Conservation (phyloP, 108 stramenopile species). For the Skeletonema potamos region DNA sequence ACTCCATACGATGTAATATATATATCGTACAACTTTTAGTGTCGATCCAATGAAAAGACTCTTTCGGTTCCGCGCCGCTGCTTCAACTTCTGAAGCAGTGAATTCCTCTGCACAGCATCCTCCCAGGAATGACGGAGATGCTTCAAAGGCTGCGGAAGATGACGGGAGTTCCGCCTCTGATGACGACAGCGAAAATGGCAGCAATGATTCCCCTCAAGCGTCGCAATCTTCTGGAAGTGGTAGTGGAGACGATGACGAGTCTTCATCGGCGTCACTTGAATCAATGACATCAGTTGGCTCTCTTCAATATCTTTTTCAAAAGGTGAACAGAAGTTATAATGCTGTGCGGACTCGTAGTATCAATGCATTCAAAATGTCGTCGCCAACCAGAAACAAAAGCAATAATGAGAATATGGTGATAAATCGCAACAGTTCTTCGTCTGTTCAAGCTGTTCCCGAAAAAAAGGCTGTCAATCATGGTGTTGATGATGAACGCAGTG, state of each 20-base stretch:
- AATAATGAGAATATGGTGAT: background rate
- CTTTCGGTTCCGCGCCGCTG: background rate
- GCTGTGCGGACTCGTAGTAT: background rate
- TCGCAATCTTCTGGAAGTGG: background rate
- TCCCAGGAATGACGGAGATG: conserved; percentile 1
- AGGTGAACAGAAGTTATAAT: background rate
- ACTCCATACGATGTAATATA: no score
- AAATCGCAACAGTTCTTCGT: background rate
- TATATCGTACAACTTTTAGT: no score
- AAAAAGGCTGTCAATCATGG: background rate
- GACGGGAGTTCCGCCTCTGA: conserved; percentile 1
- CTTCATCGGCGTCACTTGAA: background rate
- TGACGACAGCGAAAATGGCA: background rate
- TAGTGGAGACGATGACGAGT: background rate
- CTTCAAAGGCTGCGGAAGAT: background rate
- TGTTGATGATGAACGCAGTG: background rate
- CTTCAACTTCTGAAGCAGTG: background rate
- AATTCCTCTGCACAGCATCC: background rate
- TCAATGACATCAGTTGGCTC: background rate
- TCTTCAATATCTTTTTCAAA: background rate
- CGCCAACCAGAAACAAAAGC: background rate
- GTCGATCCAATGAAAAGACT: background rate
- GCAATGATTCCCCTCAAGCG: background rate
- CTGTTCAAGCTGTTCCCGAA: conserved; percentile 7
- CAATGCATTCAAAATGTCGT: background rate